phyloP scores from a whole-genome alignment of 164 flowering plant genomes.

The Pachysandra terminalis region DNA sequence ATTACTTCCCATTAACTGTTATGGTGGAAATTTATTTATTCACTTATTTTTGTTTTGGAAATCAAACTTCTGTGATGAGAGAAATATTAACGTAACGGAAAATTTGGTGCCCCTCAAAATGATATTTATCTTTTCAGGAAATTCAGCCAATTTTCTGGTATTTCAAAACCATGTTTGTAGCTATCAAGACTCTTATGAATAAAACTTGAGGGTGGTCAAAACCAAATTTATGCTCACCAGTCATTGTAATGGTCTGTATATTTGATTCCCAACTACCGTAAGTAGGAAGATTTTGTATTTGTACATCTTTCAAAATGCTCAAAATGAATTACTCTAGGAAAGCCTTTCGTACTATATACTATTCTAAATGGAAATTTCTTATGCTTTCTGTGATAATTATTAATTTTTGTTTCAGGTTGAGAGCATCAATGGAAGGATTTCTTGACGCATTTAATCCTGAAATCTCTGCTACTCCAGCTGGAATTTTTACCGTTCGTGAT shows the following conservation, averaged over 20 bases:
- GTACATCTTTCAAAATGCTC: not conserved
- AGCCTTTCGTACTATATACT: not conserved
- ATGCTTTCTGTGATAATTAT: not conserved
- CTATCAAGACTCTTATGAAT: not conserved
- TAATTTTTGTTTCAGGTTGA: slow-evolving; percentile 44
- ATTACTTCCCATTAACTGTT: too few species aligned
- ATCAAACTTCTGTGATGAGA: too few species aligned
- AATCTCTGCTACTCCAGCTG: slow-evolving; percentile 60
- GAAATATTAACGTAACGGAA: too few species aligned
- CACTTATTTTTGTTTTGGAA: too few species aligned
- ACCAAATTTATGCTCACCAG: too few species aligned
- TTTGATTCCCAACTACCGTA: not conserved
- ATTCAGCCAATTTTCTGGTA: too few species aligned
- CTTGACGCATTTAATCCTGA: slow-evolving; percentile 77
- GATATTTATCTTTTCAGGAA: too few species aligned
- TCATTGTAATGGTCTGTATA: too few species aligned
- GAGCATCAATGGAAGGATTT: slow-evolving; percentile 81
- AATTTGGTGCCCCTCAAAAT: too few species aligned
- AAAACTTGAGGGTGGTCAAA: not conserved
- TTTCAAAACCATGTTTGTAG: too few species aligned
- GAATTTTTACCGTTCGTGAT: slow-evolving; percentile 63
- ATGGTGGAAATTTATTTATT: too few species aligned
- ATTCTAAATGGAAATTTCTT: not conserved
- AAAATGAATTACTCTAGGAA: not conserved
- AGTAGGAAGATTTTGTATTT: not conserved